A percentile compares a stretch with the other conserved stretches of the same genome.
These are phyloP conservation scores for Vitis hybrid DNA, from an alignment of 177 flowering plant species.

Conservation along the genomic window DNA sequence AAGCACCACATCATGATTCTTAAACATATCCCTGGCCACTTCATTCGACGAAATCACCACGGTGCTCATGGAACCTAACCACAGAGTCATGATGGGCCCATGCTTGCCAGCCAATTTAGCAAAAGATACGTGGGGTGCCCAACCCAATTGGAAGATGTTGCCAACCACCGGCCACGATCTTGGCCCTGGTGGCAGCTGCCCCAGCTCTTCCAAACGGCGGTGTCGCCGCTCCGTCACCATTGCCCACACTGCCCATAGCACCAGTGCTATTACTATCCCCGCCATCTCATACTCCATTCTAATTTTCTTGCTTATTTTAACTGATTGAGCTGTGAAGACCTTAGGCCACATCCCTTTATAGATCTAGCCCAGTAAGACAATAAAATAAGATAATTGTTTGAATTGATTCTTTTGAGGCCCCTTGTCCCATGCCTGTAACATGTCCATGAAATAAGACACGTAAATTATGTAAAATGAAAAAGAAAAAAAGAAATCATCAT, in stretches of 20 bases:
- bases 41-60: constrained; percentile 50
- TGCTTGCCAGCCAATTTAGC: constrained; percentile 33
- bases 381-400: no score
- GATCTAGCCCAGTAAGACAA: no score
- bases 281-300: constrained; percentile 31
- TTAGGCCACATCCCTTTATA: not conserved
- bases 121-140: constrained; percentile 41
- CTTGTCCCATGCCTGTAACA: no score
- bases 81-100: constrained; percentile 58
- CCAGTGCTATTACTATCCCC: constrained; percentile 12
- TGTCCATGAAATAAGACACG: no score
- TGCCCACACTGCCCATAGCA: constrained; percentile 24
- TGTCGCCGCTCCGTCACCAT: constrained; percentile 19
- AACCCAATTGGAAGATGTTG: constrained; percentile 47
- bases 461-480: no score
- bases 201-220: constrained; percentile 19
- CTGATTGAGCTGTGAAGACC: not conserved
- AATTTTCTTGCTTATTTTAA: not conserved
- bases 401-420: no score
- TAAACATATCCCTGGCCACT: constrained; percentile 56
- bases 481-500: no score
- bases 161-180: constrained; percentile 58
- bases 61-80: constrained; percentile 54
- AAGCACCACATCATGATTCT: constrained; percentile 43
- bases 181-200: constrained; percentile 58